These are phyloP conservation scores for Mycena vulgaris DNA, from an alignment of 768 basidiomycete species.

Conservation along the genomic window DNA sequence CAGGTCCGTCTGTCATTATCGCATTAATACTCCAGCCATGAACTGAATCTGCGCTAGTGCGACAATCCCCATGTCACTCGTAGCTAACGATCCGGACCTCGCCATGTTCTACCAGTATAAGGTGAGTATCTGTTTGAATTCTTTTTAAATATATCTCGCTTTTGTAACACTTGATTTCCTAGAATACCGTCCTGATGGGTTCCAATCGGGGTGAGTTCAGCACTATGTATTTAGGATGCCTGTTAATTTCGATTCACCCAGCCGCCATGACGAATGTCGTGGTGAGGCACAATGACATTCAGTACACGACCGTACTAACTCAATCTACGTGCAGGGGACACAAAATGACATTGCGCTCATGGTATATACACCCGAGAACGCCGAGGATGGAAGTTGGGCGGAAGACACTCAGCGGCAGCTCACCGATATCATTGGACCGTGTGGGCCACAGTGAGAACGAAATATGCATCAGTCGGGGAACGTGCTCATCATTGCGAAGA, in stretches of 20 bases:
- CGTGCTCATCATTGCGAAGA: neutral
- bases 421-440: conserved; percentile 16
- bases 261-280: neutral
- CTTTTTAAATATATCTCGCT: neutral
- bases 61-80: conserved; percentile 6
- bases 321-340: conserved; percentile 18
- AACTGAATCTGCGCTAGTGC: neutral
- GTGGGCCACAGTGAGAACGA: neutral
- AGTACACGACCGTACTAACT: neutral
- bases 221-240: no score
- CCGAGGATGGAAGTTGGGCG: conserved; percentile 2
- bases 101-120: conserved; percentile 8
- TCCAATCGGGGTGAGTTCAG: no score
- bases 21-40: neutral
- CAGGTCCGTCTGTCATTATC: neutral
- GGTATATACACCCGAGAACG: conserved; percentile 19
- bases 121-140: neutral
- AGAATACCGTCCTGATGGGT: no score
- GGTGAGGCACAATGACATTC: conserved; percentile 11
- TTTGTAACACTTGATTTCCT: neutral
- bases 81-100: neutral
- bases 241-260: no score
- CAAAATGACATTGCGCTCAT: conserved; percentile 10
- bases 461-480: neutral
- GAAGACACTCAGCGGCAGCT: neutral